Conservation (phyloP, 2,329 filamentous ascomycete genomes). For the Aspergillus latus region DNA sequence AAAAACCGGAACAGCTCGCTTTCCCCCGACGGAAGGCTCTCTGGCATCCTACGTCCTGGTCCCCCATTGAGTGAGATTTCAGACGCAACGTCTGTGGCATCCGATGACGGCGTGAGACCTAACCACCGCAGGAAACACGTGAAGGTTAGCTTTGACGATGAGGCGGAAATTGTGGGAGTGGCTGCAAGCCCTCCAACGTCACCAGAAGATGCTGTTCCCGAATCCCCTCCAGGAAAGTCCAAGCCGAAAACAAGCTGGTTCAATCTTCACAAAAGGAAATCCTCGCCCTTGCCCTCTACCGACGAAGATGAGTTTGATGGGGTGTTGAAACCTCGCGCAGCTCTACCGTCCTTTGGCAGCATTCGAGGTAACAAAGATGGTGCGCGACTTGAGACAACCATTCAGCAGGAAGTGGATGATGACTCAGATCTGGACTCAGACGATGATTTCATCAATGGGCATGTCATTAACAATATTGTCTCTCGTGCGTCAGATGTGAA, state of each 20-base stretch:
- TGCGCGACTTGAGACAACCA: constrained; percentile 17
- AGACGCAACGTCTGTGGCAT: constrained; percentile 54
- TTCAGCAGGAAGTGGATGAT: constrained; percentile 28
- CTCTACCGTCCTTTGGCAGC: constrained; percentile 64
- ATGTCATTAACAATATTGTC: constrained; percentile 53
- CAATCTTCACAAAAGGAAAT: constrained; percentile 36
- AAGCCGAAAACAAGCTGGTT: constrained; percentile 40
- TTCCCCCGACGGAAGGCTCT: constrained; percentile 34
- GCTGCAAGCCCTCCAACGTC: constrained; percentile 44
- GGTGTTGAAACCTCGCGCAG: constrained; percentile 58
- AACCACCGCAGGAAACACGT: constrained; percentile 53
- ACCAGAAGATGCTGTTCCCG: constrained; percentile 39
- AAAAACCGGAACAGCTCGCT: constrained; percentile 52
- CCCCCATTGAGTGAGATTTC: constrained; percentile 55
- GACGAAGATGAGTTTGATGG: constrained; percentile 55
- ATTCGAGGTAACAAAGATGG: constrained; percentile 51
- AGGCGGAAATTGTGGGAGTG: constrained; percentile 50
- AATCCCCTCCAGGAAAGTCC: constrained; percentile 34
- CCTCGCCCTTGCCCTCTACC: constrained; percentile 24
- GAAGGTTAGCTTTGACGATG: constrained; percentile 69
- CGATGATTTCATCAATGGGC: constrained; percentile 52
- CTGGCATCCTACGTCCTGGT: constrained; percentile 23
- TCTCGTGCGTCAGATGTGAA: constrained; percentile 36
- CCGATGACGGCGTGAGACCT: constrained; percentile 43
- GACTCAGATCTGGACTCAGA: constrained; percentile 48